Percentiles rank a stretch among this genome's conserved stretches.
Conservation (phyloP, 148 eudicot species). For the Agrostemma githago region DNA sequence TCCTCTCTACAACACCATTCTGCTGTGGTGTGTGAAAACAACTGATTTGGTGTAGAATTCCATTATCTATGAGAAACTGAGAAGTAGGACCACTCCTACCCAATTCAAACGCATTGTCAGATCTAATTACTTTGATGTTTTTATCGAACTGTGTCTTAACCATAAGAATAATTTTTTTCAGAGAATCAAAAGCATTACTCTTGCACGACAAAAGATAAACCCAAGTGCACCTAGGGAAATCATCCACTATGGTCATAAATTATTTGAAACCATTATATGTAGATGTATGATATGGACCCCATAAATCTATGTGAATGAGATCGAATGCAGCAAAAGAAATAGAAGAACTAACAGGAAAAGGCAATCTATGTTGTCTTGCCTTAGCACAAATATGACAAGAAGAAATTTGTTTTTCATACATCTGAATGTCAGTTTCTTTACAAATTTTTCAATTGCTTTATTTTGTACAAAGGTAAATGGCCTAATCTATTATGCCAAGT, state of each 20-base stretch:
- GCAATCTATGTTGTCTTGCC: not conserved
- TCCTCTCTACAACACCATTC: not conserved
- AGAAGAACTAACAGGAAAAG: not conserved
- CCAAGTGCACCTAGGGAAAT: not conserved
- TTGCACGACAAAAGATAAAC: not conserved
- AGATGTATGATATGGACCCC: not conserved
- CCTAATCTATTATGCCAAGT: not conserved
- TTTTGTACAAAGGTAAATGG: not conserved
- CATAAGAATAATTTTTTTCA: not conserved
- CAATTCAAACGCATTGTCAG: not conserved
- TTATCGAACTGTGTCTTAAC: not conserved
- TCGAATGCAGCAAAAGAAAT: not conserved
- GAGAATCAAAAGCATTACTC: not conserved
- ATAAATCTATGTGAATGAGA: not conserved
- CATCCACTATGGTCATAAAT: not conserved
- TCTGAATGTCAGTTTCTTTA: not conserved
- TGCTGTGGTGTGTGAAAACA: not conserved
- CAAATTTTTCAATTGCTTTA: not conserved
- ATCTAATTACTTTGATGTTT: not conserved
- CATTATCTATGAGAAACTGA: not conserved
- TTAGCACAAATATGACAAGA: not conserved
- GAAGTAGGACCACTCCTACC: not conserved
- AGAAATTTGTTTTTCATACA: not conserved
- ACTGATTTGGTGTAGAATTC: not conserved
- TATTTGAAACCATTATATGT: not conserved